A percentile compares a stretch with the other conserved stretches of the same genome.
Conservation (phyloP, 345 rosid genomes). For the Populus simonii region DNA sequence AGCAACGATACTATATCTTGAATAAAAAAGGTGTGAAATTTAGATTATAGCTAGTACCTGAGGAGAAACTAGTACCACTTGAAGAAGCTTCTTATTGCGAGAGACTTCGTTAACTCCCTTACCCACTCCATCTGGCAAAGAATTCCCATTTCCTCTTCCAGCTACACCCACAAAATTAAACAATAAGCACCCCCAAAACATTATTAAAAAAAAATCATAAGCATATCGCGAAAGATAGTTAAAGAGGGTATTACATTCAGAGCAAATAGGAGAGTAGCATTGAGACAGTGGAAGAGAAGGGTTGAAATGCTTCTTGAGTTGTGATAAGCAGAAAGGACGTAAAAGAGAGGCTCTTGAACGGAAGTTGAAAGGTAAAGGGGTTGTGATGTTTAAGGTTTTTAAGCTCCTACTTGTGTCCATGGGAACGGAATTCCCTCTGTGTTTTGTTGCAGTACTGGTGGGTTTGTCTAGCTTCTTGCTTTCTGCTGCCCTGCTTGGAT, state of each 20-base stretch:
- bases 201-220: background rate
- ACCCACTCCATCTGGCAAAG: constrained; percentile 46
- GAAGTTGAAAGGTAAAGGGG: constrained; percentile 30
- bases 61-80: constrained; percentile 91
- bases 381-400: constrained; percentile 36
- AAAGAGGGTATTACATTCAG: constrained; percentile 26
- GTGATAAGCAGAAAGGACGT: constrained; percentile 28
- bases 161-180: constrained; percentile 21
- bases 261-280: constrained; percentile 35
- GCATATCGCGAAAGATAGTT: background rate
- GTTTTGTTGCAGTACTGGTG: background rate
- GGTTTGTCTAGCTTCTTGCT: background rate
- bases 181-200: background rate
- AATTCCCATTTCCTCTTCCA: constrained; percentile 38
- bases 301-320: constrained; percentile 24
- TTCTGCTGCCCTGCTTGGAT: background rate
- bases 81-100: constrained; percentile 60
- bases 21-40: background rate
- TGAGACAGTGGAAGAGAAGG: constrained; percentile 18
- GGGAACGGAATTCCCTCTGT: background rate
- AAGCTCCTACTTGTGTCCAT: constrained; percentile 26
- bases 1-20: background rate
- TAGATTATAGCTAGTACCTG: constrained; percentile 42
- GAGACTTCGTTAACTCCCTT: constrained; percentile 37
- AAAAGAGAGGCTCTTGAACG: constrained; percentile 29